Conservation (phyloP, 1,139 yeast species). For the Suhomyces chickasaworum region DNA sequence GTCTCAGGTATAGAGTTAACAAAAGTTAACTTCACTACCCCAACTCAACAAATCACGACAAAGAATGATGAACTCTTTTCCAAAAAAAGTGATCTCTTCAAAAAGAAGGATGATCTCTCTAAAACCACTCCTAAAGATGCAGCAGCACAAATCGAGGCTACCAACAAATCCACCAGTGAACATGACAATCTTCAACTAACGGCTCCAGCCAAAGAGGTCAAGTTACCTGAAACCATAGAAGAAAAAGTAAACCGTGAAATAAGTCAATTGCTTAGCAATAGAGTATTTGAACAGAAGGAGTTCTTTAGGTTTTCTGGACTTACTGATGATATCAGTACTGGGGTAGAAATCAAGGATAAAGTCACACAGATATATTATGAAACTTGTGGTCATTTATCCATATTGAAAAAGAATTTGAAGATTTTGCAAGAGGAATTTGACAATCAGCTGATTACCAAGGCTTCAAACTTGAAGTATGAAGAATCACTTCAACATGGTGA, state of each 20-base stretch:
- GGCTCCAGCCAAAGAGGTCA: background rate
- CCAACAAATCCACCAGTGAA: no score
- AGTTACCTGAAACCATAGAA: conserved; percentile 5
- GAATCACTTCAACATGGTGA: conserved; percentile 13
- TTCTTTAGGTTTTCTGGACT: conserved; percentile 15
- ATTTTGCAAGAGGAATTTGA: conserved; percentile 11
- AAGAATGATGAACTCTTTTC: background rate
- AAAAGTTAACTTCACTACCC: background rate
- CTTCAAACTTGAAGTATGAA: conserved; percentile 1
- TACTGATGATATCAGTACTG: conserved; percentile 6
- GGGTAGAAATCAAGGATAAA: conserved; percentile 6
- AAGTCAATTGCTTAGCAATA: conserved; percentile 7
- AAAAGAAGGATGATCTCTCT: no score
- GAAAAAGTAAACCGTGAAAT: conserved; percentile 5
- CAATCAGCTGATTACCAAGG: conserved; percentile 10
- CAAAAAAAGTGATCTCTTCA: no score
- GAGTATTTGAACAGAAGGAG: conserved; percentile 13
- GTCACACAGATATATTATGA: conserved; percentile 10
- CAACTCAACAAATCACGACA: background rate
- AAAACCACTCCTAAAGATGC: no score
- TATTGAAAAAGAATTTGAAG: conserved; percentile 14
- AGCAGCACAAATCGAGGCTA: no score
- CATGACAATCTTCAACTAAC: background rate
- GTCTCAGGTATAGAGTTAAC: background rate
- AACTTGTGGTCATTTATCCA: conserved; percentile 13